Conservation (phyloP, 1,139 yeast species). For the Blastobotrys proliferans region DNA sequence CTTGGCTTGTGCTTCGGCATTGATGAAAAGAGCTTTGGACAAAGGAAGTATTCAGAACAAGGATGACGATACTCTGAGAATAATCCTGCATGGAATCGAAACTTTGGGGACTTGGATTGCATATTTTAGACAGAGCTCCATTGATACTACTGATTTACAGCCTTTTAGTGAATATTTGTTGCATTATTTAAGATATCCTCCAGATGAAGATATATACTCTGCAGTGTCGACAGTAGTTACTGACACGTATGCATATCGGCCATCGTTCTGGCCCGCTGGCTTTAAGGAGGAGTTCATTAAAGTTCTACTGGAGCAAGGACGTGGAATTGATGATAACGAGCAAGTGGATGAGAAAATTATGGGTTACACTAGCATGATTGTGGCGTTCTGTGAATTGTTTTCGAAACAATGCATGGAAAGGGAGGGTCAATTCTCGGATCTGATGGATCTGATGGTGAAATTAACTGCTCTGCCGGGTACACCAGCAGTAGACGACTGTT, state of each 20-base stretch:
- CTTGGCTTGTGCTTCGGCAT: constrained; percentile 11
- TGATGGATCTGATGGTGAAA: constrained; percentile 40
- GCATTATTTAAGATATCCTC: constrained; percentile 38
- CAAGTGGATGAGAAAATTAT: constrained; percentile 9
- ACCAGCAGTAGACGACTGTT: constrained; percentile 62
- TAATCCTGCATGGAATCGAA: constrained; percentile 14
- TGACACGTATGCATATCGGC: constrained; percentile 16
- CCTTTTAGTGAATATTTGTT: constrained; percentile 34
- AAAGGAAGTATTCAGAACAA: background rate
- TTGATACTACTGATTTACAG: constrained; percentile 35
- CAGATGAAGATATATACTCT: constrained; percentile 34
- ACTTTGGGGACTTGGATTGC: constrained; percentile 22
- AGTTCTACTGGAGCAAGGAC: constrained; percentile 17
- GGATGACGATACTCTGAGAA: background rate
- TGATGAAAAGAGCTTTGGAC: constrained; percentile 12
- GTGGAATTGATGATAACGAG: constrained; percentile 3
- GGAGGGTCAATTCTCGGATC: constrained; percentile 15
- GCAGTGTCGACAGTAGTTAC: constrained; percentile 21
- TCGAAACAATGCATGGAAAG: constrained; percentile 8
- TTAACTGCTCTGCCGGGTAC: constrained; percentile 58
- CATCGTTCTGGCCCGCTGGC: constrained; percentile 19
- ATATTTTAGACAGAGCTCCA: constrained; percentile 18
- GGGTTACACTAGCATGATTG: constrained; percentile 7
- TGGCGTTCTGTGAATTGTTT: constrained; percentile 16
- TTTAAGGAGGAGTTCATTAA: constrained; percentile 16